Conservation (phyloP, 208 protist species). For the Wallacemonas collosoma region DNA sequence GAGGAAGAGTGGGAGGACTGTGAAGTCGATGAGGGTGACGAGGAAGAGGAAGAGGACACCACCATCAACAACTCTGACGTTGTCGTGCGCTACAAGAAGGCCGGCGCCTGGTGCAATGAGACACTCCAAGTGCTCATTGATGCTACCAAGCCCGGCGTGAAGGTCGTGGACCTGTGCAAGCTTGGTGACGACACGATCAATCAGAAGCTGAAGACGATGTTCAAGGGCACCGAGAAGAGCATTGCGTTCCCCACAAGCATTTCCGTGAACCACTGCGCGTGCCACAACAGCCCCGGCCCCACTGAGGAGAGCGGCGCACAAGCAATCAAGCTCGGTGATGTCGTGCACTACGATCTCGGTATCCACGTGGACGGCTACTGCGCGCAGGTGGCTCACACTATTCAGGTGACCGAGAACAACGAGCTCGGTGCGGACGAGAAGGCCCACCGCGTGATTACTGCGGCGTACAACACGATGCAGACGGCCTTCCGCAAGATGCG, state of each 20-base stretch:
- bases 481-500: conserved; percentile 91
- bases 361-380: conserved; percentile 98
- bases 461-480: conserved; percentile 95
- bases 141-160: conserved; percentile 83
- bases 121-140: conserved; percentile 90
- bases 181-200: conserved; percentile 88
- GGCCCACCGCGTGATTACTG: conserved; percentile 93
- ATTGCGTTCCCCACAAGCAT: conserved; percentile 99
- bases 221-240: conserved; percentile 96
- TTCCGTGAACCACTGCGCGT: conserved; percentile 98
- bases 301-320: conserved; percentile 79
- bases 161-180: conserved; percentile 84
- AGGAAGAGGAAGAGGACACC: conserved; percentile 93
- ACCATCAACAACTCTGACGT: conserved; percentile 95
- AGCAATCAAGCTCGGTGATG: conserved; percentile 90
- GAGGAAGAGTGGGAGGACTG: conserved; percentile 79
- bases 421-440: conserved; percentile 86
- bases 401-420: conserved; percentile 90
- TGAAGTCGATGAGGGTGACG: conserved; percentile 62
- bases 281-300: conserved; percentile 97
- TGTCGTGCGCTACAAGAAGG: conserved; percentile 97
- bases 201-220: conserved; percentile 91
- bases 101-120: conserved; percentile 95
- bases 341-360: conserved; percentile 99
- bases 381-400: conserved; percentile 96